A percentile compares a stretch with the other conserved stretches of the same genome.
phyloP scores from a whole-genome alignment of 306 rosid species.

The Trifolium dubium region DNA sequence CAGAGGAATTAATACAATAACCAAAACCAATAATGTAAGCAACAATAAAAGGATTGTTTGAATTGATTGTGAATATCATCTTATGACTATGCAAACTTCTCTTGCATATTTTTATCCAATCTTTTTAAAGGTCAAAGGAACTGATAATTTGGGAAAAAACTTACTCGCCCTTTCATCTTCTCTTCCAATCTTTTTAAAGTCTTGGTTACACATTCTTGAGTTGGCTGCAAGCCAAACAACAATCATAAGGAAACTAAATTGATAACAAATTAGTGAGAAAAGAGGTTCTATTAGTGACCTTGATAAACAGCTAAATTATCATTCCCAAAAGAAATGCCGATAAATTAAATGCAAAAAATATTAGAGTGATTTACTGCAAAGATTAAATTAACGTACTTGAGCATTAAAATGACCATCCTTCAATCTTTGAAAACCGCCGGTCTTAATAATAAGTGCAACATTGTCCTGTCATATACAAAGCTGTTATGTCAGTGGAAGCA shows the following conservation, averaged over 20 bases:
- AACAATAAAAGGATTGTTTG: background rate
- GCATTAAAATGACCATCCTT: conserved; percentile 72
- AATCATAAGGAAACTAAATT: conserved; percentile 12
- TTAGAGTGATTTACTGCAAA: background rate
- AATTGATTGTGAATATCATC: background rate
- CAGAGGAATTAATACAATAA: conserved; percentile 33
- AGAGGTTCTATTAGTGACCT: conserved; percentile 1
- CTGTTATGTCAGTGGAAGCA: conserved; percentile 37
- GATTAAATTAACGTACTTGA: conserved; percentile 62
- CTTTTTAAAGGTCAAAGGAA: background rate
- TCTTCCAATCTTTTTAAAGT: conserved; percentile 86
- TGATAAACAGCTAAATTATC: background rate
- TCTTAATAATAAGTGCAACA: conserved; percentile 75
- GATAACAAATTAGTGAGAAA: background rate
- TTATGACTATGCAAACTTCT: conserved; percentile 6
- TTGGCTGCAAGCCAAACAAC: conserved; percentile 63
- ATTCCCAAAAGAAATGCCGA: background rate
- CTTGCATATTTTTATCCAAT: too few relatives aligned
- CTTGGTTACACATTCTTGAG: conserved; percentile 83
- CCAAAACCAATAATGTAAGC: conserved; percentile 6
- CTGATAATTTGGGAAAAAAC: conserved; percentile 44
- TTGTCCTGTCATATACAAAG: conserved; percentile 68
- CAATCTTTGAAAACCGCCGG: conserved; percentile 80
- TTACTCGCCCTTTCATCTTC: conserved; percentile 82
- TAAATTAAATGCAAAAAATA: background rate